phyloP scores from a whole-genome alignment of 83 land plant genomes.

The Larix sibirica region DNA sequence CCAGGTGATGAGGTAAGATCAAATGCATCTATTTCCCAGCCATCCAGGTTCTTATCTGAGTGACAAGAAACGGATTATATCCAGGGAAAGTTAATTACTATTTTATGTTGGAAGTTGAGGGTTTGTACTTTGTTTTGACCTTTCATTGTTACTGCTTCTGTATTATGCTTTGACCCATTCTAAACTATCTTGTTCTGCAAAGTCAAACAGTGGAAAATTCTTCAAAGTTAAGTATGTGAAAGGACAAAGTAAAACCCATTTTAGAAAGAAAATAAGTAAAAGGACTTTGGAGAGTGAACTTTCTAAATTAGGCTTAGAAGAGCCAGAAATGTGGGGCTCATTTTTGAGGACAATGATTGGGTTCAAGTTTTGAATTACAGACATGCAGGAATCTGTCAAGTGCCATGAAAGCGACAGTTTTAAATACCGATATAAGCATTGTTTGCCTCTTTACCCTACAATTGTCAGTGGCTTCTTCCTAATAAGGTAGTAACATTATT shows the following conservation, averaged over 20 bases:
- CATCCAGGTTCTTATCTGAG: neutral
- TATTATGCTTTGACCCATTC: neutral
- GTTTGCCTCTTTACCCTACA: too few species aligned
- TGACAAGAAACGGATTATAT: neutral
- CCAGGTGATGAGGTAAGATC: conserved; percentile 81
- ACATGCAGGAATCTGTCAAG: neutral
- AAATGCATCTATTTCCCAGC: neutral
- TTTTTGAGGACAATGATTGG: neutral
- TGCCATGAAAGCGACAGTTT: neutral
- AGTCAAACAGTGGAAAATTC: neutral
- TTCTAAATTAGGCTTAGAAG: neutral
- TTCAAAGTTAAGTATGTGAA: neutral
- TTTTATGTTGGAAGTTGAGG: neutral
- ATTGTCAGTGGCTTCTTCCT: too few species aligned
- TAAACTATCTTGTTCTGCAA: neutral
- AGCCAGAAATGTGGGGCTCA: neutral
- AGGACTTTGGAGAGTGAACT: neutral
- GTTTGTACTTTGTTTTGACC: neutral
- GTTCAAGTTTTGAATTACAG: neutral
- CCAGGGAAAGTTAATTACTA: neutral
- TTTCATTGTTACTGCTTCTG: neutral
- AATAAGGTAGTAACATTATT: too few species aligned
- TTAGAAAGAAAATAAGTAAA: neutral
- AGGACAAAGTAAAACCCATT: neutral
- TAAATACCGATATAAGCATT: too few species aligned